These are phyloP conservation scores for Neonectria coccinea DNA, from an alignment of 2,329 filamentous ascomycete genomes.

Conservation along the genomic window DNA sequence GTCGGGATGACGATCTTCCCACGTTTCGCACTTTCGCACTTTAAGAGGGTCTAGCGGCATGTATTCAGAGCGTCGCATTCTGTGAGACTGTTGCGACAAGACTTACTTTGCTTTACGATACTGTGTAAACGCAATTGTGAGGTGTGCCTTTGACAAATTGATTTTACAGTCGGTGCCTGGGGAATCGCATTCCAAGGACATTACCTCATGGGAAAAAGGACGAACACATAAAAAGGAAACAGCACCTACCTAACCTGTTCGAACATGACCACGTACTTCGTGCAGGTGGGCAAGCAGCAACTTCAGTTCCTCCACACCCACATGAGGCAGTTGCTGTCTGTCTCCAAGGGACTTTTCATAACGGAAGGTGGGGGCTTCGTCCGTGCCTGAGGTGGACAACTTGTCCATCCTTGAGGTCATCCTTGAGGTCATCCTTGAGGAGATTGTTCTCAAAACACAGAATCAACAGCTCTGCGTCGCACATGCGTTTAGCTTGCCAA, in stretches of 20 bases:
- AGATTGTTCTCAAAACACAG: background rate
- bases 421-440: background rate
- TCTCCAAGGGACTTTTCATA: background rate
- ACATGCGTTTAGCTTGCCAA: background rate
- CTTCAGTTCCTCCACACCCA: background rate
- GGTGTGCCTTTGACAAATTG: background rate
- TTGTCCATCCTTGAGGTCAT: background rate
- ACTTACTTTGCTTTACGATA: no score
- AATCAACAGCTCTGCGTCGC: background rate
- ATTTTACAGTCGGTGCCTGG: background rate
- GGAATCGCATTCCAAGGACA: background rate
- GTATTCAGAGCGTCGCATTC: background rate
- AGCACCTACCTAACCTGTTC: no score
- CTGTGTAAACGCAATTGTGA: background rate
- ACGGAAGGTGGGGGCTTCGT: background rate
- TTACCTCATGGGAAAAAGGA: no score
- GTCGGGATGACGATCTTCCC: slow-evolving; percentile 7
- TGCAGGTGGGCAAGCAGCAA: background rate
- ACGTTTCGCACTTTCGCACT: background rate
- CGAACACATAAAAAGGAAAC: no score
- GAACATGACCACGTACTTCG: no score
- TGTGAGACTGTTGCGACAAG: background rate
- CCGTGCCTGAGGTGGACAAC: background rate
- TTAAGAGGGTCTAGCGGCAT: background rate
- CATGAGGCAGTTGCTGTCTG: background rate